These are phyloP conservation scores for Serendipita sp. DNA, from an alignment of 768 basidiomycete genomes.

Conservation along the genomic window DNA sequence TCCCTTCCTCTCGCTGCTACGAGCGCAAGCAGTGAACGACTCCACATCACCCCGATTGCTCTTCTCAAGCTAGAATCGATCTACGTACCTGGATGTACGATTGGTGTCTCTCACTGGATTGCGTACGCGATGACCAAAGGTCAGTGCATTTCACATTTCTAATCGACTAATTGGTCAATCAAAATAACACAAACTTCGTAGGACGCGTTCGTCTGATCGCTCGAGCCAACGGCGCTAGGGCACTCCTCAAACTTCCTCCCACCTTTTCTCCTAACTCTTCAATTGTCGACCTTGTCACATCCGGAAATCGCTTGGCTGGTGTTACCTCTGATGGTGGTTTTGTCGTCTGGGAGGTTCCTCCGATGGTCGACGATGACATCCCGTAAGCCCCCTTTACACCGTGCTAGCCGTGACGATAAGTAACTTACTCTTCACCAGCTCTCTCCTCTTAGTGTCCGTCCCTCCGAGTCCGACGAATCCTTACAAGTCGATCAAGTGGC, in stretches of 20 bases:
- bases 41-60: constrained; percentile 82
- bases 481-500: constrained; percentile 76
- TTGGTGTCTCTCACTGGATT: constrained; percentile 84
- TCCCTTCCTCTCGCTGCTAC: constrained; percentile 56
- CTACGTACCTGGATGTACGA: constrained; percentile 74
- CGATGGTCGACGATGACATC: constrained; percentile 70
- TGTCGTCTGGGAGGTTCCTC: constrained; percentile 77
- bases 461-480: constrained; percentile 45
- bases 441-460: constrained; percentile 47
- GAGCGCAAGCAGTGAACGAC: constrained; percentile 56
- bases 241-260: constrained; percentile 54
- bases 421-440: constrained; percentile 11
- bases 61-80: constrained; percentile 73
- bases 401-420: not conserved
- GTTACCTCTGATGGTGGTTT: constrained; percentile 82
- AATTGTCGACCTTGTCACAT: constrained; percentile 77
- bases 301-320: constrained; percentile 65
- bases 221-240: constrained; percentile 74
- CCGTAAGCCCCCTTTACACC: constrained; percentile 37
- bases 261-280: constrained; percentile 46
- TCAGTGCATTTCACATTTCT: constrained; percentile 15
- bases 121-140: constrained; percentile 86
- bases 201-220: constrained; percentile 81
- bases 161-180: no score
- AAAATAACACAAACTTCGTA: no score